A percentile compares a stretch with the other conserved stretches of the same genome.
Evolutionary conservation across 768 basidiomycete species (phyloP).

Genomic region (Coprinopsis cinerea): DNA sequence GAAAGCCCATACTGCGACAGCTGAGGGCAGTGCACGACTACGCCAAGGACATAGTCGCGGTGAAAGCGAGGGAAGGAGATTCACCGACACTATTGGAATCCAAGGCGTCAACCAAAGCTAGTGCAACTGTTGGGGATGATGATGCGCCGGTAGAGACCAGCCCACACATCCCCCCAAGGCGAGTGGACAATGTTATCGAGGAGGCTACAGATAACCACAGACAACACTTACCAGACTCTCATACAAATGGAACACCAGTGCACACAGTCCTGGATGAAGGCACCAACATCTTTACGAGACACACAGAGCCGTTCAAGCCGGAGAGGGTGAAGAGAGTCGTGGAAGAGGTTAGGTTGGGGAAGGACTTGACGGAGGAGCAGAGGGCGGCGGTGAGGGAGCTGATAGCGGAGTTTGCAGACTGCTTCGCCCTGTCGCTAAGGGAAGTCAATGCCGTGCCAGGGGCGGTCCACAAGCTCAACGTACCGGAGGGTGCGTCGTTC

Average conservation of each 20-base stretch:
- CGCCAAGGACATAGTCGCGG: conserved; percentile 10
- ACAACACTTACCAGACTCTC: too few species aligned
- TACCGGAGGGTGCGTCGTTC: conserved; percentile 23
- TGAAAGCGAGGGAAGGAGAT: neutral
- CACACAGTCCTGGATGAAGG: too few species aligned
- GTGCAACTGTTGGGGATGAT: too few species aligned
- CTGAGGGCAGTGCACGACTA: conserved; percentile 22
- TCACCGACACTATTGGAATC: too few species aligned
- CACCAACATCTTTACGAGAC: conserved; percentile 18
- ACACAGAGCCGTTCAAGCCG: conserved; percentile 19
- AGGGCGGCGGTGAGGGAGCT: conserved; percentile 14
- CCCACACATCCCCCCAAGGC: too few species aligned
- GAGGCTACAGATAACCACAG: too few species aligned
- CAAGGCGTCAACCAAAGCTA: too few species aligned
- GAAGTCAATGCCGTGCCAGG: conserved; percentile 28
- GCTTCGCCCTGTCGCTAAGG: conserved; percentile 29
- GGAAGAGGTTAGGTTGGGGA: conserved; percentile 19
- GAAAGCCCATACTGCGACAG: conserved; percentile 18
- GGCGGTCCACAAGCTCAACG: conserved; percentile 27
- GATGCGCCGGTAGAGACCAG: too few species aligned
- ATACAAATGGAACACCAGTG: too few species aligned
- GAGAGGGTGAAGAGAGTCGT: conserved; percentile 18
- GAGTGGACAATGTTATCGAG: too few species aligned
- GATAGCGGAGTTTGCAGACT: conserved; percentile 28
- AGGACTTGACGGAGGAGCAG: conserved; percentile 22